Conservation (phyloP, 1,284 basidiomycete species). For the Leccinum pallidistipes region DNA sequence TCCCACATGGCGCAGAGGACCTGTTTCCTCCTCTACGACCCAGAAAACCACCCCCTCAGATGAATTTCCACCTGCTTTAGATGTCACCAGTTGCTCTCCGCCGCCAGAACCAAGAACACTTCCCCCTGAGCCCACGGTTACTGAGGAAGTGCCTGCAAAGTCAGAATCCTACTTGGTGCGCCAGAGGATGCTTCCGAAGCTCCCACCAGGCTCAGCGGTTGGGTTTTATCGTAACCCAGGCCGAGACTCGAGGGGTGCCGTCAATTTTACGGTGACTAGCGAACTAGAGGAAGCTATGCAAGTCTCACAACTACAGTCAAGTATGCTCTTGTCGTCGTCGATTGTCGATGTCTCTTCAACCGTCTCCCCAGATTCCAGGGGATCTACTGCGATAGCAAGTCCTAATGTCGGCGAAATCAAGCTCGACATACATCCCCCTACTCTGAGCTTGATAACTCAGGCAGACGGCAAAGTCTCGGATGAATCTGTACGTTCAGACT, state of each 20-base stretch:
- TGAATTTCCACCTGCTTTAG: constrained; percentile 19
- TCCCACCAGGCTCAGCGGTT: constrained; percentile 64
- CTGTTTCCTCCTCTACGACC: constrained; percentile 8
- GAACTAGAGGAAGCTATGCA: constrained; percentile 55
- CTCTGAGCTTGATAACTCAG: constrained; percentile 33
- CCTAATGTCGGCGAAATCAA: constrained; percentile 25
- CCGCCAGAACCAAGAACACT: constrained; percentile 18
- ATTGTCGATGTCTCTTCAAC: constrained; percentile 9
- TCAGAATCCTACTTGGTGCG: constrained; percentile 24
- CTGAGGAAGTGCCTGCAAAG: constrained; percentile 19
- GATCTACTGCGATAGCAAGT: constrained; percentile 8
- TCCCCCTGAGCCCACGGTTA: constrained; percentile 7
- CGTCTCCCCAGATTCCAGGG: constrained; percentile 6
- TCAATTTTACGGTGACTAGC: constrained; percentile 74
- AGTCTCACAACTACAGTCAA: constrained; percentile 15
- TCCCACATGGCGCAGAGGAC: constrained; percentile 58
- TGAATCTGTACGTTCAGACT: constrained; percentile 42
- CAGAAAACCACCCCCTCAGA: constrained; percentile 10
- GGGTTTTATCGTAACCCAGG: constrained; percentile 67
- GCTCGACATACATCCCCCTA: constrained; percentile 24
- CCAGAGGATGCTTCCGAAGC: constrained; percentile 32
- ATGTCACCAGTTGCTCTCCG: constrained; percentile 34
- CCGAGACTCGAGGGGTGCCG: constrained; percentile 44
- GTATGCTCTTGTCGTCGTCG: constrained; percentile 31
- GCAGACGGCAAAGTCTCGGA: constrained; percentile 49